phyloP scores from a whole-genome alignment of 345 rosid species.

The Citrus maxima region DNA sequence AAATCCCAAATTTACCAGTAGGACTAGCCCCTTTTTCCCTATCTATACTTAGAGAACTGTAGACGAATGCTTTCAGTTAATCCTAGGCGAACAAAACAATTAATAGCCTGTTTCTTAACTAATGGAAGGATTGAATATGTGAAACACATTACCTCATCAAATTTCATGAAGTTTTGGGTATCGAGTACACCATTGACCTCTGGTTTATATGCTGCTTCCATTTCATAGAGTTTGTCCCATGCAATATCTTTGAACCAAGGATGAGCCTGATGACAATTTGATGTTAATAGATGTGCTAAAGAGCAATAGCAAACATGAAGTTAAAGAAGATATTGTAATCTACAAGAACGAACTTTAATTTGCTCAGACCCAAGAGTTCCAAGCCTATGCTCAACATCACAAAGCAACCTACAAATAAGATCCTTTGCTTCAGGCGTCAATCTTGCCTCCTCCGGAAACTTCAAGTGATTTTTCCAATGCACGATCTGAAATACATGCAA shows the following conservation, averaged over 20 bases:
- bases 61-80: neutral
- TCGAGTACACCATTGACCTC: conserved; percentile 81
- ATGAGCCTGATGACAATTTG: conserved; percentile 53
- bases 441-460: conserved; percentile 80
- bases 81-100: neutral
- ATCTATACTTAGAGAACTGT: neutral
- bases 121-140: neutral
- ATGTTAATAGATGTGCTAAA: conserved; percentile 16
- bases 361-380: conserved; percentile 69
- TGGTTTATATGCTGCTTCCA: conserved; percentile 93
- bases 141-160: conserved; percentile 63
- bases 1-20: neutral
- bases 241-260: conserved; percentile 87
- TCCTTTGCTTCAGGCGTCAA: conserved; percentile 80
- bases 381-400: conserved; percentile 82
- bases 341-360: conserved; percentile 53
- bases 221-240: conserved; percentile 79
- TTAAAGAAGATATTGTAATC: conserved; percentile 6
- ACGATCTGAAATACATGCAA: conserved; percentile 54
- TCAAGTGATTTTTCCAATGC: conserved; percentile 79
- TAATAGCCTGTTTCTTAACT: neutral
- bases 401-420: conserved; percentile 72
- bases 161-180: conserved; percentile 88
- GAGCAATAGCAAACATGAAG: neutral
- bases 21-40: neutral